Conservation (phyloP, 495 filamentous ascomycete species). For the Hyaloscypha finlandica region DNA sequence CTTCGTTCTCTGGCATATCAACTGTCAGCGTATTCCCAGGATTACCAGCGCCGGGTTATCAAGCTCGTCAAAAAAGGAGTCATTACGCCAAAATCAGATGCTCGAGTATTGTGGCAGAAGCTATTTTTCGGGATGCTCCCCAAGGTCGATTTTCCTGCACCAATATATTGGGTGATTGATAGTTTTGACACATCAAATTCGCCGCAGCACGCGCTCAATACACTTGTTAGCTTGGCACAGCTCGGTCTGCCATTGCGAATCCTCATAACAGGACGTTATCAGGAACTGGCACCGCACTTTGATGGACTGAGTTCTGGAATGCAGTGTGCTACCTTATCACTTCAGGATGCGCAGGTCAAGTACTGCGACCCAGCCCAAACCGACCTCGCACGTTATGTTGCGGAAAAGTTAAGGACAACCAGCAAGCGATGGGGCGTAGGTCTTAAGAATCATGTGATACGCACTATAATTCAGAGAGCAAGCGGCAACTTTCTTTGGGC, state of each 20-base stretch:
- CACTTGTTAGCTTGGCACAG: neutral
- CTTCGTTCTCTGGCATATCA: constrained; percentile 4
- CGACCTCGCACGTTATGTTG: no score
- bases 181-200: neutral
- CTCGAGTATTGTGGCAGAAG: neutral
- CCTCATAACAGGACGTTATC: neutral
- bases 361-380: no score
- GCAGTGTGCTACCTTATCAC: neutral
- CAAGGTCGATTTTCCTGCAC: neutral
- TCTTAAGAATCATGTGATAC: neutral
- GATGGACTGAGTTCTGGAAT: neutral
- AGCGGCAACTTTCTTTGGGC: neutral
- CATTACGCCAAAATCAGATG: neutral
- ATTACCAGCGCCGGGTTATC: neutral
- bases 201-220: neutral
- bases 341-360: constrained; percentile 2
- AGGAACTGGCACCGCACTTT: neutral
- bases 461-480: neutral
- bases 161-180: constrained; percentile 4
- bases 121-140: neutral
- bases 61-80: neutral
- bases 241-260: neutral
- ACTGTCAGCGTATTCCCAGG: neutral
- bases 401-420: no score
- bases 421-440: no score